phyloP scores from a whole-genome alignment of 2,329 filamentous ascomycete species.

The Blastomyces silverae region DNA sequence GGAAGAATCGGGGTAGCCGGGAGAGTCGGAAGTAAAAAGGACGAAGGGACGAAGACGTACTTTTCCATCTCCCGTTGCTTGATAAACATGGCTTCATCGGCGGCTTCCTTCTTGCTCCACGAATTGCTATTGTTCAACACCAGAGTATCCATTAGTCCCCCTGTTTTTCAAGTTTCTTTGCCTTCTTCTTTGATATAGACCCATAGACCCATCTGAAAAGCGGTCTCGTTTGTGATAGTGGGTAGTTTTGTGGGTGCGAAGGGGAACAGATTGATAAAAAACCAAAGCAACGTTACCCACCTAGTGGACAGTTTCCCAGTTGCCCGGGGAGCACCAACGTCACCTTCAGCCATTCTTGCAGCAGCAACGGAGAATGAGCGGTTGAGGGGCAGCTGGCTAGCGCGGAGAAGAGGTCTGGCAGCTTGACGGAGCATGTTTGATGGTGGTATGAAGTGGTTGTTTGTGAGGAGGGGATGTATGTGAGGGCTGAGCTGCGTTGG shows the following conservation, averaged over 20 bases:
- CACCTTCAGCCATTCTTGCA: constrained; percentile 61
- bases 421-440: constrained; percentile 60
- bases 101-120: constrained; percentile 87
- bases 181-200: not conserved
- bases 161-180: not conserved
- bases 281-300: constrained; percentile 25
- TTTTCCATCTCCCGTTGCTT: constrained; percentile 84
- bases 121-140: constrained; percentile 59
- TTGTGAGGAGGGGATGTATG: constrained; percentile 11
- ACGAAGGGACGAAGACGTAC: constrained; percentile 36
- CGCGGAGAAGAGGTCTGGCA: constrained; percentile 51
- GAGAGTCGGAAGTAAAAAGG: not conserved
- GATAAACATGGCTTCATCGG: constrained; percentile 78
- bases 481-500: constrained; percentile 15
- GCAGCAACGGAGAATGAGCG: constrained; percentile 59
- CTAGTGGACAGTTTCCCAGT: constrained; percentile 32
- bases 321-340: constrained; percentile 51
- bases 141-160: not conserved
- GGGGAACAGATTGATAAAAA: not conserved
- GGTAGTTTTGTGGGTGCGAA: not conserved
- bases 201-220: not conserved
- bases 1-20: not conserved
- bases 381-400: constrained; percentile 44
- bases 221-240: not conserved
- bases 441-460: not conserved